These are phyloP conservation scores for button mushroom (Agaricus bisporus) DNA, from an alignment of 768 basidiomycete species.

Conservation along the genomic window DNA sequence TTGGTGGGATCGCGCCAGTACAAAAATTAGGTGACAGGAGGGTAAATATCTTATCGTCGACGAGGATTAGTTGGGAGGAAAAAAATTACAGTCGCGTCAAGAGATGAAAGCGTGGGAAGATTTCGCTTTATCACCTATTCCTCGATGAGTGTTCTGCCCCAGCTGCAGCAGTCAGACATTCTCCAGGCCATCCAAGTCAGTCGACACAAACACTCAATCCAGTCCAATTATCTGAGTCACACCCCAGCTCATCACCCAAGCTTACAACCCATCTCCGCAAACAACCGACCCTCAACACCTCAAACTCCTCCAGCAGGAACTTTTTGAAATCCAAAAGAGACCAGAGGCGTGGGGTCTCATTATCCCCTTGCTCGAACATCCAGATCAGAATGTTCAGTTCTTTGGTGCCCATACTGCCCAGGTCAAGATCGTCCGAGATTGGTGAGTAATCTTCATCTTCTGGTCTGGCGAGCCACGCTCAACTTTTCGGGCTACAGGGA, in stretches of 20 bases:
- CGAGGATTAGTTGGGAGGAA: no score
- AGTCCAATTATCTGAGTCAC: conserved; percentile 6
- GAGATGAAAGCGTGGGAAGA: conserved; percentile 1
- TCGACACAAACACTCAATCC: conserved; percentile 19
- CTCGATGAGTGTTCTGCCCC: conserved; percentile 42
- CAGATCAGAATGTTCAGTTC: conserved; percentile 84
- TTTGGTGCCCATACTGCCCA: conserved; percentile 92
- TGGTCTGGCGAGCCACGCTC: conserved; percentile 4
- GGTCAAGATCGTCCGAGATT: conserved; percentile 90
- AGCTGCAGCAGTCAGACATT: conserved; percentile 44
- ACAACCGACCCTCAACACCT: conserved; percentile 51
- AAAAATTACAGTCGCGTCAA: no score
- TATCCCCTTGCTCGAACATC: conserved; percentile 64
- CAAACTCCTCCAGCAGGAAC: conserved; percentile 60
- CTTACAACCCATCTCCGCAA: conserved; percentile 47
- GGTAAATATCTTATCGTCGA: no score
- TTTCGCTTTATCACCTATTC: conserved; percentile 5
- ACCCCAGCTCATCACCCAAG: conserved; percentile 60
- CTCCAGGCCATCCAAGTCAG: conserved; percentile 56
- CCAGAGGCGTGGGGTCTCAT: conserved; percentile 84
- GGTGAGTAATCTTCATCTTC: conserved; percentile 40
- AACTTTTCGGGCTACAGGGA: conserved; percentile 43
- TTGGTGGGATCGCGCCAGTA: no score
- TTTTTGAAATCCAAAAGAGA: conserved; percentile 70
- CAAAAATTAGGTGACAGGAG: no score